These are phyloP conservation scores for Podospora didyma DNA, from an alignment of 495 filamentous ascomycete genomes.

Conservation along the genomic window DNA sequence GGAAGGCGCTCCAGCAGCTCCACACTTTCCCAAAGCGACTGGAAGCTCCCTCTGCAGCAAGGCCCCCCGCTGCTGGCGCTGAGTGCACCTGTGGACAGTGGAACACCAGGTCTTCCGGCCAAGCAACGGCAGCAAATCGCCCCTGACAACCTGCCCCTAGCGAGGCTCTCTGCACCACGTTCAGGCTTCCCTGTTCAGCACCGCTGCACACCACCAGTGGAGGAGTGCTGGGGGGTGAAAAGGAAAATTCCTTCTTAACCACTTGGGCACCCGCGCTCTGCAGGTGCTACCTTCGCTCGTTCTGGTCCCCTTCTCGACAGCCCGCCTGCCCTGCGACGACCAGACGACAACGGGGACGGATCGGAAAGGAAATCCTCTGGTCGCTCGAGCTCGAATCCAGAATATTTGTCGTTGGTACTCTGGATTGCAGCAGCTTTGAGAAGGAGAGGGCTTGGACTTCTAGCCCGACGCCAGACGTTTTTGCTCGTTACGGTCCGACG, in stretches of 20 bases:
- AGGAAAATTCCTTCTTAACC: slow-evolving; percentile 33
- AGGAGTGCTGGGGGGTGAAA: slow-evolving; percentile 11
- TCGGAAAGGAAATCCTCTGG: slow-evolving; percentile 18
- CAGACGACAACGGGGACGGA: slow-evolving; percentile 3
- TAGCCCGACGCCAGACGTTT: no score
- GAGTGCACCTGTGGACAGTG: no score
- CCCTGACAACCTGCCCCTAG: slow-evolving; percentile 35
- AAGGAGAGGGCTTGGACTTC: no score
- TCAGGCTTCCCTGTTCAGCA: slow-evolving; percentile 30
- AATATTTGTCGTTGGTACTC: no score
- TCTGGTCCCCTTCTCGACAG: slow-evolving; percentile 11
- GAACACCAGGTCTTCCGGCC: slow-evolving; percentile 11
- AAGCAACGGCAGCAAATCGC: slow-evolving; percentile 26
- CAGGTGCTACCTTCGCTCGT: not conserved
- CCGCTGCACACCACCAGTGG: no score
- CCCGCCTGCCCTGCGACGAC: slow-evolving; percentile 17
- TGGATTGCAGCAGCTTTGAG: no score
- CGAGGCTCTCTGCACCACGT: slow-evolving; percentile 25
- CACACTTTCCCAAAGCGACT: slow-evolving; percentile 15
- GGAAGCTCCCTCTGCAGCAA: slow-evolving; percentile 11
- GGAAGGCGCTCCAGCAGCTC: slow-evolving; percentile 20
- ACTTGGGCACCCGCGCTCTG: slow-evolving; percentile 7
- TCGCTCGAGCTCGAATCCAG: no score
- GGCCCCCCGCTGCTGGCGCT: slow-evolving; percentile 9
- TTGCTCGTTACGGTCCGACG: no score